Conservation (phyloP, 2,329 filamentous ascomycete genomes). For the Dactylellina cionopaga region DNA sequence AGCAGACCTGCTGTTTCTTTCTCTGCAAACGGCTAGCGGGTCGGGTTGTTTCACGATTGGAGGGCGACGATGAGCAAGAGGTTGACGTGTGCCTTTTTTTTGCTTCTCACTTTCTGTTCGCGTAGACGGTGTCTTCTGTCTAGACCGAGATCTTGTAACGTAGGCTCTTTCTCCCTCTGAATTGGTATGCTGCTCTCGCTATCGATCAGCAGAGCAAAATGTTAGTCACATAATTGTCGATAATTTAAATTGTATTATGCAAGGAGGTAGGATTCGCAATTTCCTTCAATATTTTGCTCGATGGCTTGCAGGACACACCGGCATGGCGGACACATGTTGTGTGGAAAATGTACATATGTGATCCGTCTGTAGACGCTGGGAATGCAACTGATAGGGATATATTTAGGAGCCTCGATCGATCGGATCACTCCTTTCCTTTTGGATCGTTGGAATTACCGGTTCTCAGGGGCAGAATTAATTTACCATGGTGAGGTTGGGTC, state of each 20-base stretch:
- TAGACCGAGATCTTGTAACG: neutral
- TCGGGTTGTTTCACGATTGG: conserved; percentile 13
- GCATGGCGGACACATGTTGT: neutral
- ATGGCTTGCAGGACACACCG: neutral
- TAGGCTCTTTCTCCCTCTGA: too few species aligned
- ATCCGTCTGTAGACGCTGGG: conserved; percentile 28
- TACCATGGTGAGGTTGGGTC: neutral
- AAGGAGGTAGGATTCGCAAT: conserved; percentile 4
- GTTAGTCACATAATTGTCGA: too few species aligned
- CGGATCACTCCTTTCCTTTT: too few species aligned
- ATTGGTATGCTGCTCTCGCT: too few species aligned
- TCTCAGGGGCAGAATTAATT: too few species aligned
- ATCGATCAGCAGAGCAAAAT: too few species aligned
- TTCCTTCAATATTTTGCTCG: neutral
- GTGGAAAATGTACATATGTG: neutral
- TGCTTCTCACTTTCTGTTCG: neutral
- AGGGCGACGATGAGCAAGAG: neutral
- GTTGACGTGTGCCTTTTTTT: conserved; percentile 4
- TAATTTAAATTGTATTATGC: neutral
- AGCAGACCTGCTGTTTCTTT: conserved; percentile 4
- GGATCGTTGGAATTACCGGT: too few species aligned
- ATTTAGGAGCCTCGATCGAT: conserved; percentile 10
- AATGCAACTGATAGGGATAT: conserved; percentile 8
- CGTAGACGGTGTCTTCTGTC: neutral
- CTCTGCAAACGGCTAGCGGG: conserved; percentile 12